Base-by-base conservation (phyloP, 2,329 filamentous ascomycete genomes). In the Aspergillus sp. region DNA sequence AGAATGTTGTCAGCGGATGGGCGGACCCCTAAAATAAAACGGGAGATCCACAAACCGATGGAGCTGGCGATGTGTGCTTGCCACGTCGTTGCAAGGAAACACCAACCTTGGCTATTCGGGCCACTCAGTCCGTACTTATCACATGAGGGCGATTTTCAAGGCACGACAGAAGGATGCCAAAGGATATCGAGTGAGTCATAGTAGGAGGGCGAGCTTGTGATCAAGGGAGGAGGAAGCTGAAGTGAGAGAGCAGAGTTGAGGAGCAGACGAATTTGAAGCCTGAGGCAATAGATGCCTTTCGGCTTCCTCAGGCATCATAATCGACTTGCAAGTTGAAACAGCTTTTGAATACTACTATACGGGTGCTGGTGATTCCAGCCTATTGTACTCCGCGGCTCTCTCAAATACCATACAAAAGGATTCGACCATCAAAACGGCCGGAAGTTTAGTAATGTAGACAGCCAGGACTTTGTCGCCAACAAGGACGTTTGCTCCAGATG, bases 11-110 rank as follows among this genome's bases (percentile, higher is more conserved):
- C n/a, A 33, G 15, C 23, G 44, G 39, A 48, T 40, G 19, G 17
- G 40, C 49, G 39, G 46, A 57, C 37, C 55, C 55, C 43, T 31
- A 11, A 60, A 64, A 54, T 62, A 59, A 62, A 62, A 63, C 60
- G 56, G 57, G 53, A 57, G 63, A 62, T 64, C 64, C 64, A 65
- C 63, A 53, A 59, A 58, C 52, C 19, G 8, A 49, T 21, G 44
- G 50, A 58, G 19, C 45, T 40, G 50, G 55, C 50, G 58, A 61
- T 59, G 25, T 60, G 60, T 62, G 64, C 59, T 47, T 66, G 65
- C 65, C 65, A 67, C 65, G 65, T 67, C 58, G 63, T 55, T 17
- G 15, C 8, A 55, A 54, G 57, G 39, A 54, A 56, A 45, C 51
- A 54, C 52, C 52, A 44, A 51, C 55, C 40, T 57, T 56, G 57